Conservation (phyloP, 441 rosid species). For the Breynia disticha region DNA sequence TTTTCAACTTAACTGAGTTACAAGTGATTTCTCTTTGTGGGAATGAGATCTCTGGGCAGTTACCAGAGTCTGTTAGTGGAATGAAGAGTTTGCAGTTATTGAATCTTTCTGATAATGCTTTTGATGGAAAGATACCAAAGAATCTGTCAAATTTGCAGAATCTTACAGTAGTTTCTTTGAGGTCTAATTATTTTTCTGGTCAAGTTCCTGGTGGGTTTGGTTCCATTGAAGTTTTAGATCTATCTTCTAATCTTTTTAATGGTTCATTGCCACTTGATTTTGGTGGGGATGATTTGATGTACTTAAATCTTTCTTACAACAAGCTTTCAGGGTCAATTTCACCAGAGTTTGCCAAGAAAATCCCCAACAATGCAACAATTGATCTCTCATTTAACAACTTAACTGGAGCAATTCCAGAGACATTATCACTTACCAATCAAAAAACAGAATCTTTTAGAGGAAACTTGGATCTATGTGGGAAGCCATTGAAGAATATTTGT, state of each 20-base stretch:
- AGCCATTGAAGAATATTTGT: constrained; percentile 54
- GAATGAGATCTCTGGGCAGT: constrained; percentile 58
- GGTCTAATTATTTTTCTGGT: constrained; percentile 54
- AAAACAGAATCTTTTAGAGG: constrained; percentile 45
- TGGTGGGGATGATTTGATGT: constrained; percentile 37
- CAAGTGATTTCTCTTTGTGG: constrained; percentile 50
- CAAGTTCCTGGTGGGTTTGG: constrained; percentile 39
- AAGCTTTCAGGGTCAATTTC: constrained; percentile 53
- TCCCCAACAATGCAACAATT: constrained; percentile 38
- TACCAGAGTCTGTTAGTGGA: constrained; percentile 30
- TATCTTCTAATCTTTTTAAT: constrained; percentile 66
- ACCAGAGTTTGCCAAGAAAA: constrained; percentile 31
- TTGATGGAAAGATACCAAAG: constrained; percentile 57
- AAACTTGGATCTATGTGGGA: constrained; percentile 65
- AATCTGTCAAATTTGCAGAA: constrained; percentile 36
- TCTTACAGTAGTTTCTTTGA: constrained; percentile 51
- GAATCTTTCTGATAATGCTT: constrained; percentile 68
- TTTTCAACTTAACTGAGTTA: constrained; percentile 48
- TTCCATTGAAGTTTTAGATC: constrained; percentile 44
- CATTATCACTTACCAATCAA: constrained; percentile 43
- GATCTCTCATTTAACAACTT: constrained; percentile 81
- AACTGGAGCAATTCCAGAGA: constrained; percentile 62
- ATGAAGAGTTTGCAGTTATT: constrained; percentile 39
- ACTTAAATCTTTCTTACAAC: constrained; percentile 66
- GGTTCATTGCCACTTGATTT: constrained; percentile 53